Evolutionary conservation across 306 rosid genomes (phyloP), one percentile per base, ranked within the genome.

Genomic region (Quercus aquifolioides): DNA sequence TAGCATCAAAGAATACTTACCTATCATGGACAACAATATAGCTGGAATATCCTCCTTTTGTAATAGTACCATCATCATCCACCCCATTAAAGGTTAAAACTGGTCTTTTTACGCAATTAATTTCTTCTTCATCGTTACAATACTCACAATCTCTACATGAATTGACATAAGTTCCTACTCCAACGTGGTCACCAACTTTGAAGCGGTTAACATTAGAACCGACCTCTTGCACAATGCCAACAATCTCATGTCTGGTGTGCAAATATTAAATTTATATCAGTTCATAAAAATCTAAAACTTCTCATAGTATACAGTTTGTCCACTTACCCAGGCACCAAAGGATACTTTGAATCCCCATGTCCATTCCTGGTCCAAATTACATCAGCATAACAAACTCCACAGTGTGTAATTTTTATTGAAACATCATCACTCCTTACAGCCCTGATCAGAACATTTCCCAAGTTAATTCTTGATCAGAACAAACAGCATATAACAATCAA

Each of bases 1-100:
- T 20, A 23, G 14, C 10, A 65, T 23, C n/a, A 14, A 4, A 12
- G 10, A 57, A 18, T 72, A 73, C 76, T 59, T 25, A 64, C 88
- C 88, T 85, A 54, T 85, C 81, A 35, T 84, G 85, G 59, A 82
- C 87, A 57, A 87, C 87, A 46, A 87, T 80, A 11, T 60, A 84
- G 75, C 81, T 76, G 69, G 86, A 87, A 67, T 87, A 87, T 28
- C 88, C 90, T 56, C 90, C 90, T 49, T 85, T 85, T 4, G 87
- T 87, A 78, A 84, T 25, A n/a, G 90, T 73, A 19, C 86, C 84
- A 77, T 87, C 88, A 10, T 63, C 23, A 74, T 87, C 88, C 57
- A 79, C 46, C 28, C 71, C 79, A 77, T 87, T 87, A 55, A 85
- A 87, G 54, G 90, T 85, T 60, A 0, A 21, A 57, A 85, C 80